Conservation (phyloP, 129 eudicot species). For the Solidago caesia region DNA sequence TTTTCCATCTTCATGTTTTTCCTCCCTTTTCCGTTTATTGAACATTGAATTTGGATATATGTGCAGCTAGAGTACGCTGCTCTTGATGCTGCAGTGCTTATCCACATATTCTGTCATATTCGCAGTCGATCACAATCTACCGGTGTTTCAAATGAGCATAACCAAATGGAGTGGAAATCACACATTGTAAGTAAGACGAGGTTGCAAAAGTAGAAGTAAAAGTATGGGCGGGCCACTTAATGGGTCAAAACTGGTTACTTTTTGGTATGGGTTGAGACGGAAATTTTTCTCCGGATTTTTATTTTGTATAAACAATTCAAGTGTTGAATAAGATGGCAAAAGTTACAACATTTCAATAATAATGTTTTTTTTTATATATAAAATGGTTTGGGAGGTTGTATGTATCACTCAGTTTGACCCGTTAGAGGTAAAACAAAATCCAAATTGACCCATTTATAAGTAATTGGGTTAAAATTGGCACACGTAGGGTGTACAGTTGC, state of each 20-base stretch:
- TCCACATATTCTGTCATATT: slow-evolving; percentile 80
- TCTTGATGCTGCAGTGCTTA: slow-evolving; percentile 92
- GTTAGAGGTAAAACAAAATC: not conserved
- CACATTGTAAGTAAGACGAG: slow-evolving; percentile 58
- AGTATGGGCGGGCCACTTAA: not conserved
- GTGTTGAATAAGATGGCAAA: not conserved
- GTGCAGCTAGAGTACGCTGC: slow-evolving; percentile 97
- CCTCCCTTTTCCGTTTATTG: not conserved
- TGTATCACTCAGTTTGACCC: not conserved
- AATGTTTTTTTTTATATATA: not conserved
- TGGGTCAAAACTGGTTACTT: not conserved
- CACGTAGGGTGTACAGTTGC: not conserved
- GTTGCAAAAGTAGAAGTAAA: not conserved
- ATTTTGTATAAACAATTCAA: not conserved
- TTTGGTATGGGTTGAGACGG: not conserved
- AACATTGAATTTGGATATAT: not conserved
- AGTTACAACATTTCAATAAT: not conserved
- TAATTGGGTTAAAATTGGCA: not conserved
- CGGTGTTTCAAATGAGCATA: slow-evolving; percentile 37
- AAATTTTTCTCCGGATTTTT: not conserved
- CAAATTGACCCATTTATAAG: slow-evolving; percentile 2
- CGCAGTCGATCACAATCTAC: slow-evolving; percentile 53
- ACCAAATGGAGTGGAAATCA: slow-evolving; percentile 87
- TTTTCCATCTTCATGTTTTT: not conserved
- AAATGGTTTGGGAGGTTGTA: not conserved